Evolutionary conservation across 345 rosid species (phyloP).

Genomic region (Eutrema heterophyllum): DNA sequence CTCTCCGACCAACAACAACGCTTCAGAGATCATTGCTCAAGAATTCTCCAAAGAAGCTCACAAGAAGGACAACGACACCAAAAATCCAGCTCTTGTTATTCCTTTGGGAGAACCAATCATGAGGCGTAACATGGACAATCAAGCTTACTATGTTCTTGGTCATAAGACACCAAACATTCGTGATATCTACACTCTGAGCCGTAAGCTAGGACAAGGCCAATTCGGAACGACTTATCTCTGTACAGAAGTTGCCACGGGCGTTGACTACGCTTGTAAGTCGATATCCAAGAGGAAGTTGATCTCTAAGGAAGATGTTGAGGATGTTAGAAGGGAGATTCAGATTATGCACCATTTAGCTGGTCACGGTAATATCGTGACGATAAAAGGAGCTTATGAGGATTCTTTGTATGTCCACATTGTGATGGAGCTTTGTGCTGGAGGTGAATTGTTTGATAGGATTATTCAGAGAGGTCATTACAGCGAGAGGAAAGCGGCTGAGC

Average conservation of each 20-base stretch:
- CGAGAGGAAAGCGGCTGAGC: constrained; percentile 92
- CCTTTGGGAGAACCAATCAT: constrained; percentile 45
- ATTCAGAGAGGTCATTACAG: constrained; percentile 97
- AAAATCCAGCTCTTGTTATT: constrained; percentile 23
- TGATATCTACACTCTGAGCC: constrained; percentile 72
- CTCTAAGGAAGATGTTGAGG: constrained; percentile 92
- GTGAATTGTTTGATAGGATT: constrained; percentile 94
- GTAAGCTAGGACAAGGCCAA: constrained; percentile 94
- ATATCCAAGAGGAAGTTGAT: constrained; percentile 95
- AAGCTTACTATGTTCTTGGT: constrained; percentile 76
- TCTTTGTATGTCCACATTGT: constrained; percentile 79
- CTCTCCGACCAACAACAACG: constrained; percentile 30
- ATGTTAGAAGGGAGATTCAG: constrained; percentile 96
- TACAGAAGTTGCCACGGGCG: constrained; percentile 51
- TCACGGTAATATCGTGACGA: constrained; percentile 80
- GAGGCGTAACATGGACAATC: constrained; percentile 67
- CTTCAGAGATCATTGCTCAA: not conserved
- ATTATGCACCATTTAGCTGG: constrained; percentile 99
- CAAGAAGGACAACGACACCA: constrained; percentile 24
- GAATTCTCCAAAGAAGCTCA: constrained; percentile 36
- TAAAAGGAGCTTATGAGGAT: constrained; percentile 96
- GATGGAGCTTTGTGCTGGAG: constrained; percentile 97
- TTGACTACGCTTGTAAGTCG: constrained; percentile 91
- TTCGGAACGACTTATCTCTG: constrained; percentile 91
- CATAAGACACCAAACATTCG: constrained; percentile 83